Conservation (phyloP, 805 yeast species). For the Starmerella stigmatis region DNA sequence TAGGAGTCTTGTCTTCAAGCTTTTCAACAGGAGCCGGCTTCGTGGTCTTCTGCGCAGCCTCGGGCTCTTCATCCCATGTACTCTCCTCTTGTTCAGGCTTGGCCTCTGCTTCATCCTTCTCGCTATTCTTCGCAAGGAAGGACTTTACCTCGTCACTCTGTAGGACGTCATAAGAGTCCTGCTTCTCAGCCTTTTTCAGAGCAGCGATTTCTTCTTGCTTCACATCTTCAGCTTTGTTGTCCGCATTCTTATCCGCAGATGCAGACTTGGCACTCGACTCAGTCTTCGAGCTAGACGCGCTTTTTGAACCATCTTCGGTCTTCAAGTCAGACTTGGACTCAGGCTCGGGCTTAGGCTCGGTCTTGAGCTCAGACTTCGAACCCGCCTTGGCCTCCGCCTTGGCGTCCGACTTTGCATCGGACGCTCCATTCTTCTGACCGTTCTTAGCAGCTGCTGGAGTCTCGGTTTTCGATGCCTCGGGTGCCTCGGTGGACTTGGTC, state of each 20-base stretch:
- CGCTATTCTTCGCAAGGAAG: constrained; percentile 40
- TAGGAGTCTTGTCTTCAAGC: too few species aligned
- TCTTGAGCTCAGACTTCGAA: constrained; percentile 21
- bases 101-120: constrained; percentile 37
- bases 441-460: neutral
- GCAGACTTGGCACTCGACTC: too few species aligned
- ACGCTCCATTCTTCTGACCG: constrained; percentile 20
- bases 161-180: constrained; percentile 40
- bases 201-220: constrained; percentile 22
- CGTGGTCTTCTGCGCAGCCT: constrained; percentile 16
- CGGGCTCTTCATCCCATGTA: constrained; percentile 33
- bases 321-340: constrained; percentile 27
- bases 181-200: constrained; percentile 33
- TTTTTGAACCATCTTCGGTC: too few species aligned
- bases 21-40: too few species aligned
- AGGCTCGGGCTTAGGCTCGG: constrained; percentile 28
- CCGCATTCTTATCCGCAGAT: too few species aligned
- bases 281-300: too few species aligned
- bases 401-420: constrained; percentile 19
- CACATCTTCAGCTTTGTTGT: too few species aligned
- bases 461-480: constrained; percentile 9
- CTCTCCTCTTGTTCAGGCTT: constrained; percentile 18
- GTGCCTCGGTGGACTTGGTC: constrained; percentile 32
- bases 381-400: constrained; percentile 23
- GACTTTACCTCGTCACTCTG: constrained; percentile 40